A percentile compares a stretch with the other conserved stretches of the same genome.
Evolutionary conservation across 2,329 filamentous ascomycete genomes (phyloP).

Genomic region (Pezicula neosporulosa): DNA sequence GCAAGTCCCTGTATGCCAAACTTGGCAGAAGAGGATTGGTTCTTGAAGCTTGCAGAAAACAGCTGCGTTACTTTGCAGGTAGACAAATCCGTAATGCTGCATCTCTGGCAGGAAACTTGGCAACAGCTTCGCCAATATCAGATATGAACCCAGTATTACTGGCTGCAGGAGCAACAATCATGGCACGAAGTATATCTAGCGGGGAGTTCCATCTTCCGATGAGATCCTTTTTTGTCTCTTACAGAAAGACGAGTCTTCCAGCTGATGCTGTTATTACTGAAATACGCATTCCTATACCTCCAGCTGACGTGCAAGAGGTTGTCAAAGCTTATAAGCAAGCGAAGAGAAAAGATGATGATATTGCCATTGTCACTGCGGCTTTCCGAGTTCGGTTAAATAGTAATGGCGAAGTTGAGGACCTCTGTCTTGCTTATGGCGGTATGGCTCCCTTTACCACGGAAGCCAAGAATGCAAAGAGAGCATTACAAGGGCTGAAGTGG

Average conservation of each 20-base stretch:
- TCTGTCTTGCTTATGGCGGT: constrained; percentile 84
- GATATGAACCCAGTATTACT: constrained; percentile 94
- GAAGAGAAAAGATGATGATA: constrained; percentile 95
- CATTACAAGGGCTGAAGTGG: constrained; percentile 71
- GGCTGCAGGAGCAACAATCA: constrained; percentile 74
- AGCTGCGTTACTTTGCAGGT: constrained; percentile 91
- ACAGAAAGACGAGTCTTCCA: constrained; percentile 79
- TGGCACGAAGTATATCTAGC: constrained; percentile 57
- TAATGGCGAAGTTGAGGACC: constrained; percentile 64
- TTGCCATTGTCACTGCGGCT: constrained; percentile 90
- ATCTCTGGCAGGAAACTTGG: constrained; percentile 90
- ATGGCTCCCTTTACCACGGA: constrained; percentile 87
- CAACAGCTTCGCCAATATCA: constrained; percentile 92
- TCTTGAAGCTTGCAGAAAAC: constrained; percentile 64
- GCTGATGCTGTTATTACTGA: constrained; percentile 77
- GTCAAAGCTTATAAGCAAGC: constrained; percentile 91
- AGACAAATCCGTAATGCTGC: constrained; percentile 97
- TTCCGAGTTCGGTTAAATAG: constrained; percentile 70
- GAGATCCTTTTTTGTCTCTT: constrained; percentile 84
- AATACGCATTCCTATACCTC: constrained; percentile 74
- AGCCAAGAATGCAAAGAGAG: constrained; percentile 71
- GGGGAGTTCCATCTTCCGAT: constrained; percentile 59
- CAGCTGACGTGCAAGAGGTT: constrained; percentile 67
- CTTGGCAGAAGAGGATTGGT: constrained; percentile 58
- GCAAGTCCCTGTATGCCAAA: constrained; percentile 16